Evolutionary conservation across 495 filamentous ascomycete genomes (phyloP), one percentile per base, ranked within the genome.

Genomic region (Chaetomidium leptoderma): DNA sequence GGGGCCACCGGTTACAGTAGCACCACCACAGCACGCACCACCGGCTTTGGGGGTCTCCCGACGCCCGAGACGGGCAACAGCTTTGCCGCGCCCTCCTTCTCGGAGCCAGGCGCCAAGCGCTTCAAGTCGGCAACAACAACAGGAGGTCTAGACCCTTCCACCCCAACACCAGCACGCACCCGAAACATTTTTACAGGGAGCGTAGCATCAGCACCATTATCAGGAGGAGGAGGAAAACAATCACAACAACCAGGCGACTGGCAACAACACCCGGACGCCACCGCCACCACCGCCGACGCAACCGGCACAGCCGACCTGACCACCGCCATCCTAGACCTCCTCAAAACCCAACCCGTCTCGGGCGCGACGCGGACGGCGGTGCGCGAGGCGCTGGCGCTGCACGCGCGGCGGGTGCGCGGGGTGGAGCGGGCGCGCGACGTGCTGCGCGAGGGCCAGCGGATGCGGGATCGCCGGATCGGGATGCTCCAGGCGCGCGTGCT

Each of bases 341-440:
- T 90, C 11, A 70, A 81, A 57, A 55, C n/a, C 13, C 14, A 51
- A 23, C 26, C 72, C 13, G 73, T 85, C 19, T 68, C 76, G 11
- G 53, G 68, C 4, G 44, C 67, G 19, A 73, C 75, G 6, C 72
- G 63, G 13, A 68, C 74, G 9, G 74, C 72, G 26, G 50, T 87
- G 2, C 72, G 74, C 3, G 60, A 63, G 23, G 62, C 82, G 4
- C 71, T 90, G 17, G 78, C 83, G 33, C 75, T 68, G 36, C 78
- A 87, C 59, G 81, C 83, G 11, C 66, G 83, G 50, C 76, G 74
- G 37, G 74, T 70, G 8, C 76, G 73, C 58, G 87, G 87, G 1
- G 75, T 88, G 19, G 73, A 77, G 27, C 76, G 76, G 4, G 86
- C 83, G 0, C 69, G 88, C 6, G 87, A 92, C 54, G 79, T 85